Evolutionary conservation across 2,329 filamentous ascomycete genomes (phyloP).

Genomic region (Ophiostoma sp.): DNA sequence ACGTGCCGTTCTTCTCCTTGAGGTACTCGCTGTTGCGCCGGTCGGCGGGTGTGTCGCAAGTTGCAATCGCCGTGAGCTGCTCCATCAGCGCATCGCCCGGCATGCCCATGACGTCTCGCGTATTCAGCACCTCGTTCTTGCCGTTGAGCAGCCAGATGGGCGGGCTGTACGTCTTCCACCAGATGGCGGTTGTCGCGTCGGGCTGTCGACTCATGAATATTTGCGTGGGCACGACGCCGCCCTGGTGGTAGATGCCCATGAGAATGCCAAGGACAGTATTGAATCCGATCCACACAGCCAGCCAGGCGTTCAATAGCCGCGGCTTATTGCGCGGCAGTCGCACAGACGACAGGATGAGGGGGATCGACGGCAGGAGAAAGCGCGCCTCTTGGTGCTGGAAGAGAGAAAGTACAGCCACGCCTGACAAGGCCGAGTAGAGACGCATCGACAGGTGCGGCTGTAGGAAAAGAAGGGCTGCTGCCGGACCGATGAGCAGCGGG

Average conservation of each 20-base stretch:
- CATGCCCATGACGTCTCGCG: conserved; percentile 69
- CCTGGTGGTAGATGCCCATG: conserved; percentile 80
- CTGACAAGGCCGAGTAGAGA: conserved; percentile 68
- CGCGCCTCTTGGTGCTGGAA: conserved; percentile 77
- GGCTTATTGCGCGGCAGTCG: conserved; percentile 54
- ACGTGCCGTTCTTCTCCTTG: conserved; percentile 59
- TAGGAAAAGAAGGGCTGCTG: conserved; percentile 54
- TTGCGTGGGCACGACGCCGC: conserved; percentile 69
- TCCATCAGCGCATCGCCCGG: conserved; percentile 54
- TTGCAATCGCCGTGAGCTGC: conserved; percentile 53
- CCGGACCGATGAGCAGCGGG: conserved; percentile 66
- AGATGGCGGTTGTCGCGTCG: conserved; percentile 64
- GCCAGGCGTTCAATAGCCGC: conserved; percentile 49
- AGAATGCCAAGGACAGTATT: conserved; percentile 62
- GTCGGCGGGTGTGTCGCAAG: conserved; percentile 56
- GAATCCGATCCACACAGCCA: conserved; percentile 61
- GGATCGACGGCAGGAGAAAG: conserved; percentile 69
- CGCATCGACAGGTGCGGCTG: conserved; percentile 54
- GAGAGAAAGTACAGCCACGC: conserved; percentile 62
- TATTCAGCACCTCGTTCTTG: conserved; percentile 65
- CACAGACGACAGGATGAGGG: conserved; percentile 69
- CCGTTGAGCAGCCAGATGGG: conserved; percentile 75
- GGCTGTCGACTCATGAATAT: conserved; percentile 66
- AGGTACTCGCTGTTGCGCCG: conserved; percentile 51
- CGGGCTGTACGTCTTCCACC: conserved; percentile 84